These are phyloP conservation scores for Geosiphon pyriformis DNA, from an alignment of 192 early-diverging fungal genomes.

Conservation along the genomic window DNA sequence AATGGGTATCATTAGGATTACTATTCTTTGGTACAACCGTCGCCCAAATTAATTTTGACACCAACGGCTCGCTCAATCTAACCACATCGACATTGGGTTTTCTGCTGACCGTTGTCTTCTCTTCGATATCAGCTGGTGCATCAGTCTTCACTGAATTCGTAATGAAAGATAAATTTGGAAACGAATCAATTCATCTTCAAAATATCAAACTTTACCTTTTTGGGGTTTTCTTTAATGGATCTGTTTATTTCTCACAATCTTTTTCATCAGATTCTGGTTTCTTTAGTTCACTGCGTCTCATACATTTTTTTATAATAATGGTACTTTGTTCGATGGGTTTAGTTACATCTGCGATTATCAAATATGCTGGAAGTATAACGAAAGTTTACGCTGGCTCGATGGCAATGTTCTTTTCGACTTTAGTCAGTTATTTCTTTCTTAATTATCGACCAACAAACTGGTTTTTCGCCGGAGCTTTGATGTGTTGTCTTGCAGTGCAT, in stretches of 20 bases:
- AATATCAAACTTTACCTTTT: conserved; percentile 40
- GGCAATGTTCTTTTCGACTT: conserved; percentile 37
- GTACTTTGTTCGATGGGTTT: conserved; percentile 31
- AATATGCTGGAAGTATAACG: conserved; percentile 36
- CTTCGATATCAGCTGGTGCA: conserved; percentile 30
- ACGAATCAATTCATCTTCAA: conserved; percentile 36
- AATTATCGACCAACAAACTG: conserved; percentile 27
- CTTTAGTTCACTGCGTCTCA: conserved; percentile 27
- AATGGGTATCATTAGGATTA: conserved; percentile 32
- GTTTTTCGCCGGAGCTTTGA: conserved; percentile 36
- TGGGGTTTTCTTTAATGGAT: conserved; percentile 36
- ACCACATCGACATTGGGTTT: conserved; percentile 29
- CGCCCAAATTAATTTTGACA: conserved; percentile 31
- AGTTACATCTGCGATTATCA: conserved; percentile 37
- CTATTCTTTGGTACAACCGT: conserved; percentile 32
- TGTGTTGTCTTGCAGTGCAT: conserved; percentile 33
- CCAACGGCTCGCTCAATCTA: conserved; percentile 21
- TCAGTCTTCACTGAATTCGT: conserved; percentile 39
- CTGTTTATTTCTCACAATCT: conserved; percentile 27
- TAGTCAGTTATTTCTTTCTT: conserved; percentile 30
- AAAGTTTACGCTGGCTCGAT: conserved; percentile 36
- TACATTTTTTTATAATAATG: conserved; percentile 32
- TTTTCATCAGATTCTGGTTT: conserved; percentile 15
- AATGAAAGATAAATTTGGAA: conserved; percentile 34
- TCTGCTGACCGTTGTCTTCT: conserved; percentile 32